A percentile compares a stretch with the other conserved stretches of the same genome.
Conservation (phyloP, 352 stramenopile genomes). For the Phytophthora kernoviae region DNA sequence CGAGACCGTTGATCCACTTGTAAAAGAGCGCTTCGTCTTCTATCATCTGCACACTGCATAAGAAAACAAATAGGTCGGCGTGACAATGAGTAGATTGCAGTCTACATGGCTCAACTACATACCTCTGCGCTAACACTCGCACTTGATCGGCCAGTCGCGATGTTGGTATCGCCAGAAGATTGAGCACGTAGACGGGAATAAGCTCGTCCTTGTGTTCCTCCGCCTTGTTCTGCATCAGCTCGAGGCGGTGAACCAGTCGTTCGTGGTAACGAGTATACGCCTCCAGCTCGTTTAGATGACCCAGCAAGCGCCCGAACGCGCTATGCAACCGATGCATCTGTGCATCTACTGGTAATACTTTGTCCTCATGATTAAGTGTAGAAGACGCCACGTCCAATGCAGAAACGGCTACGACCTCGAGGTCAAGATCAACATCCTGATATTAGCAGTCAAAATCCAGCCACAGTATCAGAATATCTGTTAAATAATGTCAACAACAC, state of each 20-base stretch:
- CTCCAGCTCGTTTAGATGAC: constrained; percentile 43
- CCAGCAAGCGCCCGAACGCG: constrained; percentile 45
- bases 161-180: constrained; percentile 40
- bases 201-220: constrained; percentile 25
- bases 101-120: not conserved
- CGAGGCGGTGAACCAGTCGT: constrained; percentile 44
- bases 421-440: constrained; percentile 37
- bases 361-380: not conserved
- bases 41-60: constrained; percentile 56
- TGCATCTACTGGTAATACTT: constrained; percentile 18
- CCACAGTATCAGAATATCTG: not conserved
- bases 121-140: constrained; percentile 47
- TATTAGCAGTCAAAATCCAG: not conserved
- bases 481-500: too few species aligned
- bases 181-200: constrained; percentile 48
- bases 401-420: constrained; percentile 7
- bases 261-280: constrained; percentile 41
- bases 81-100: not conserved
- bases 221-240: constrained; percentile 33
- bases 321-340: constrained; percentile 48
- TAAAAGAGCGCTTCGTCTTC: constrained; percentile 67
- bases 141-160: constrained; percentile 45
- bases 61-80: not conserved
- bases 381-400: constrained; percentile 6
- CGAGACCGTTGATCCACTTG: constrained; percentile 72